Conservation (phyloP, 345 rosid genomes). For the Clarkia xantiana region DNA sequence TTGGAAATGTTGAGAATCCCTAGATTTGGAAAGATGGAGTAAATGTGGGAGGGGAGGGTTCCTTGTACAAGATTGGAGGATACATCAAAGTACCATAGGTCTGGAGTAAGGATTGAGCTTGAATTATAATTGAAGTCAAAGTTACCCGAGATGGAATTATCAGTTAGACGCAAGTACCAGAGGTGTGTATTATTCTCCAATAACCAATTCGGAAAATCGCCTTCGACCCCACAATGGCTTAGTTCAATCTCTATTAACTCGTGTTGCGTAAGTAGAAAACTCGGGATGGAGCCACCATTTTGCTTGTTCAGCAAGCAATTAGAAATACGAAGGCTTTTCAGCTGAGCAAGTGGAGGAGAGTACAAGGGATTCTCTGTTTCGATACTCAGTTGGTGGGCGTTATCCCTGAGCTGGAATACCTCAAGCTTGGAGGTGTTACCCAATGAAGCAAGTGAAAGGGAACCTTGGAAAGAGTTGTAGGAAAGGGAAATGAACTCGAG, state of each 20-base stretch:
- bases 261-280: constrained; percentile 8
- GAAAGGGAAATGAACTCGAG: constrained; percentile 2
- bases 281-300: neutral
- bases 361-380: neutral
- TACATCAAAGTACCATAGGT: neutral
- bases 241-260: constrained; percentile 4
- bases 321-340: neutral
- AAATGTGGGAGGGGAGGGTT: constrained; percentile 6
- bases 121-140: neutral
- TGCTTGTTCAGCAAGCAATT: neutral
- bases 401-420: neutral
- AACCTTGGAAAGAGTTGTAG: constrained; percentile 2
- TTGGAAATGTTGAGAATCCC: neutral
- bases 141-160: constrained; percentile 3
- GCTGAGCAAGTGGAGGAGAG: neutral
- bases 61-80: constrained; percentile 1
- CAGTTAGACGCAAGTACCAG: rapidly evolving
- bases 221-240: neutral
- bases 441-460: constrained; percentile 1
- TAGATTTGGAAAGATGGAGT: constrained; percentile 8
- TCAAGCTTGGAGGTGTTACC: neutral
- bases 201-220: constrained; percentile 16
- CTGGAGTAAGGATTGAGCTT: no score
- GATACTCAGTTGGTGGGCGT: neutral
- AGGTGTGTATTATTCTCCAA: constrained; percentile 16